phyloP scores from a whole-genome alignment of 1,284 basidiomycete species.

The Spongispora temasekensis region DNA sequence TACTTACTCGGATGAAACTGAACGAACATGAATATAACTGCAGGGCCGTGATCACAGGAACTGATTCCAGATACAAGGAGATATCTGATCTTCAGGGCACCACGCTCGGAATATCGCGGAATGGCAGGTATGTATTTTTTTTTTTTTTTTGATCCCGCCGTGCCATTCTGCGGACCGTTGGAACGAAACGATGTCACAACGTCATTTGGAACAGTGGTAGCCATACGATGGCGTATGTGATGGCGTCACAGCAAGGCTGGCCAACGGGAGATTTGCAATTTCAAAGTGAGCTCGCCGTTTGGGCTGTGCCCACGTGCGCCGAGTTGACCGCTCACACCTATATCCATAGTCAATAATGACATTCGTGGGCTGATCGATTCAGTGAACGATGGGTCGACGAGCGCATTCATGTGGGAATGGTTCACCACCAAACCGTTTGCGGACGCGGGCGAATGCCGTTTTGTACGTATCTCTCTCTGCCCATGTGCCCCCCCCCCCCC shows the following conservation, averaged over 20 bases:
- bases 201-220: slow-evolving; percentile 77
- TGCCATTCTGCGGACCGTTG: too few species aligned
- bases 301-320: background rate
- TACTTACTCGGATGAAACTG: background rate
- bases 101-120: slow-evolving; percentile 87
- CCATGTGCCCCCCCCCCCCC: too few species aligned
- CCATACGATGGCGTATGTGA: slow-evolving; percentile 94
- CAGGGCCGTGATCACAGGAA: slow-evolving; percentile 91
- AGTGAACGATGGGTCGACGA: slow-evolving; percentile 84
- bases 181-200: too few species aligned
- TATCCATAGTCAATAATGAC: slow-evolving; percentile 80
- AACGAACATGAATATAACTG: too few species aligned
- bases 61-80: slow-evolving; percentile 65
- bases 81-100: slow-evolving; percentile 81
- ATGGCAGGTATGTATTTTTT: slow-evolving; percentile 64
- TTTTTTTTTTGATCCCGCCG: background rate
- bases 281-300: slow-evolving; percentile 52
- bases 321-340: too few species aligned
- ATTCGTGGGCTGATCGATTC: slow-evolving; percentile 88
- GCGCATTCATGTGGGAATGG: slow-evolving; percentile 95
- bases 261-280: slow-evolving; percentile 70
- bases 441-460: slow-evolving; percentile 81
- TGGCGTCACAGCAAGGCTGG: slow-evolving; percentile 89
- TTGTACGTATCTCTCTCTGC: slow-evolving; percentile 59
- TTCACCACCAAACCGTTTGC: slow-evolving; percentile 96